These are phyloP conservation scores for Nicotiana undulata DNA, from an alignment of 257 asterid genomes.

Conservation along the genomic window DNA sequence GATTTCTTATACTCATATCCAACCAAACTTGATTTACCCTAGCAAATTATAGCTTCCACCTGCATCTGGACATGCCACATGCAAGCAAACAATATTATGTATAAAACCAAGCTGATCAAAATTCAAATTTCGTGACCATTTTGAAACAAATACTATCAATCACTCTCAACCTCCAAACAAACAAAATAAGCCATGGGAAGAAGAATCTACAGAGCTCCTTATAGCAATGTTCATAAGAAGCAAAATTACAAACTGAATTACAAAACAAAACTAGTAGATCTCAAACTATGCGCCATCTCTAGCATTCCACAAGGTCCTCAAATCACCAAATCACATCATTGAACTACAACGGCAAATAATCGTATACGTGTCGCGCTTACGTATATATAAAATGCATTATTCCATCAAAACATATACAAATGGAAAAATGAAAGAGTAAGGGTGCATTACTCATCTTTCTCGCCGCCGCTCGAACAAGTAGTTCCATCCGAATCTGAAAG, in stretches of 20 bases:
- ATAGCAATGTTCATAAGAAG: neutral
- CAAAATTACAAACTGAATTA: constrained; percentile 19
- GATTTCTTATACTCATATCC: neutral
- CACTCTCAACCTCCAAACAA: neutral
- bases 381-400: neutral
- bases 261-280: constrained; percentile 33
- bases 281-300: constrained; percentile 21
- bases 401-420: constrained; percentile 13
- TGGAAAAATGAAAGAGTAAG: constrained; percentile 8
- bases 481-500: constrained; percentile 75
- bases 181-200: neutral
- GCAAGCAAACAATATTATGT: neutral
- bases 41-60: neutral
- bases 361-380: neutral
- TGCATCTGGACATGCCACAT: neutral
- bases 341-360: neutral
- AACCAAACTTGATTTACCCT: neutral
- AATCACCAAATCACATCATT: neutral
- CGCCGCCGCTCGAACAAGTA: constrained; percentile 45
- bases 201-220: constrained; percentile 11
- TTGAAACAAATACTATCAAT: neutral
- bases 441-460: constrained; percentile 59
- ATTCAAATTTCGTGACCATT: neutral
- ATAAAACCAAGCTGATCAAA: neutral
- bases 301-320: constrained; percentile 13